Conservation (phyloP, 305 asterid species). For the Ilex paraguariensis region DNA sequence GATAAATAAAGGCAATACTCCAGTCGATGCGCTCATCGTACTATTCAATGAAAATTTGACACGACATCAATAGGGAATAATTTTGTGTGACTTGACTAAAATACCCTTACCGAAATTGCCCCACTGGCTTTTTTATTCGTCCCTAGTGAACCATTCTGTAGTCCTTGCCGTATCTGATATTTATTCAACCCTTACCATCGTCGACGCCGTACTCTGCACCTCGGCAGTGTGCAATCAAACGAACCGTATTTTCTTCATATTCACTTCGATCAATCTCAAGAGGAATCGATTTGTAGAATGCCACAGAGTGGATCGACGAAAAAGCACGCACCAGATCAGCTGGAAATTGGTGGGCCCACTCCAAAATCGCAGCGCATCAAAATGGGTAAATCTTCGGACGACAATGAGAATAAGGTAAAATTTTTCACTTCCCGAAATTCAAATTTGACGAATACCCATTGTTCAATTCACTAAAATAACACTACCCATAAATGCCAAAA, state of each 20-base stretch:
- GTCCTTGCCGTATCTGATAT: too few species aligned
- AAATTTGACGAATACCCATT: background rate
- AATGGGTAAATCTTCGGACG: constrained; percentile 63
- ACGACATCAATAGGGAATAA: too few species aligned
- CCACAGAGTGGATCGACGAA: constrained; percentile 31
- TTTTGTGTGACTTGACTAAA: too few species aligned
- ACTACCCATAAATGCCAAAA: background rate
- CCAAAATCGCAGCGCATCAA: constrained; percentile 49
- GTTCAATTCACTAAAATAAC: background rate
- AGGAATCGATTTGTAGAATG: constrained; percentile 33
- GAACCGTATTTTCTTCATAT: constrained; percentile 38
- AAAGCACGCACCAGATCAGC: constrained; percentile 52
- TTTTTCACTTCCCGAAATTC: background rate
- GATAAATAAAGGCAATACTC: too few species aligned
- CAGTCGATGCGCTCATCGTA: too few species aligned
- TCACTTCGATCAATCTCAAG: constrained; percentile 24
- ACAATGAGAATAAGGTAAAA: constrained; percentile 57
- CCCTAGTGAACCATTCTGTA: too few species aligned
- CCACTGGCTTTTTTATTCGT: too few species aligned
- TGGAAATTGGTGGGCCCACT: constrained; percentile 37
- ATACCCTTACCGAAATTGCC: too few species aligned
- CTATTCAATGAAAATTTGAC: too few species aligned
- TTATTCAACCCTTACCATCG: too few species aligned
- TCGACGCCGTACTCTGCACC: too few species aligned
- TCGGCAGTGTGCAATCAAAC: constrained; percentile 10